Percentiles rank a stretch among this genome's conserved stretches.
Conservation (phyloP, 805 yeast species). For the Candida chilensis region DNA sequence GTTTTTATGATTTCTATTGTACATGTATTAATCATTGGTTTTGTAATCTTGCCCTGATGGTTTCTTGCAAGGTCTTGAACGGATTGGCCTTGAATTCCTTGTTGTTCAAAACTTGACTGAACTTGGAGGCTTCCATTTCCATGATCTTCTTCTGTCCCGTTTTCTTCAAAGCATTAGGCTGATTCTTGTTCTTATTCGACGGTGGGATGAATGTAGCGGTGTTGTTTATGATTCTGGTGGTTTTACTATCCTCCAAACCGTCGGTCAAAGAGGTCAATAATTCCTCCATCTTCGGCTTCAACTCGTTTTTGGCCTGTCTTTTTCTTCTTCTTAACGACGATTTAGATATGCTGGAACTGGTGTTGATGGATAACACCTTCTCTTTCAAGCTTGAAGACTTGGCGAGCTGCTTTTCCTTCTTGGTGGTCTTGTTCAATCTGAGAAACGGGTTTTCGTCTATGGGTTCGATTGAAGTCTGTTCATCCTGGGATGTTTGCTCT, state of each 20-base stretch:
- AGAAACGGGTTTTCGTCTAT: slow-evolving; percentile 35
- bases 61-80: slow-evolving; percentile 54
- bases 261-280: slow-evolving; percentile 43
- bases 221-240: slow-evolving; percentile 5
- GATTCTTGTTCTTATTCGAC: slow-evolving; percentile 11
- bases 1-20: too few species aligned
- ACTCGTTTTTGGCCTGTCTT: slow-evolving; percentile 46
- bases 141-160: slow-evolving; percentile 39
- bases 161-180: slow-evolving; percentile 32
- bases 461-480: too few species aligned
- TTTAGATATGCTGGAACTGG: slow-evolving; percentile 45
- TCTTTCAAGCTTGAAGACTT: slow-evolving; percentile 27
- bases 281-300: slow-evolving; percentile 63
- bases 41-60: too few species aligned
- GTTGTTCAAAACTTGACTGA: slow-evolving; percentile 48
- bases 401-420: slow-evolving; percentile 38
- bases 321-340: slow-evolving; percentile 59
- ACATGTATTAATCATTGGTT: too few species aligned
- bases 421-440: slow-evolving; percentile 41
- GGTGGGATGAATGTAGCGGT: slow-evolving; percentile 6
- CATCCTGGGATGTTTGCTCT: too few species aligned
- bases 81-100: slow-evolving; percentile 48
- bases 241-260: slow-evolving; percentile 6
- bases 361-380: slow-evolving; percentile 17
- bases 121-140: slow-evolving; percentile 46